These are phyloP conservation scores for Pleomassaria siparia DNA, from an alignment of 2,329 filamentous ascomycete genomes.

Conservation along the genomic window DNA sequence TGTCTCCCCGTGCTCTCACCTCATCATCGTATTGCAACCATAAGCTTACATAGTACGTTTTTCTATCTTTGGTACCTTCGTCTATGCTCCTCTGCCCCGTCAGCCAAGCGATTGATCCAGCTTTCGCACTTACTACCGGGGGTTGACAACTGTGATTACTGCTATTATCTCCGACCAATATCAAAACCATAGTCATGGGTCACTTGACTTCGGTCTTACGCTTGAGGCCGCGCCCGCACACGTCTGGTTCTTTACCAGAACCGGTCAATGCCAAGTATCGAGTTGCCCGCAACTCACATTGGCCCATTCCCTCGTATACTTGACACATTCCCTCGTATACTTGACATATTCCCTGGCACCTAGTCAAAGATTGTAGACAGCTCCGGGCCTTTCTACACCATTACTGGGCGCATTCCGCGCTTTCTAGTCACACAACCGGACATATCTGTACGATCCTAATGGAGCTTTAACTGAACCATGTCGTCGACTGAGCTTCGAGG, in stretches of 20 bases:
- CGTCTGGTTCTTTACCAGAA: not conserved
- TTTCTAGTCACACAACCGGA: not conserved
- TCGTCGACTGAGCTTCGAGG: constrained; percentile 5
- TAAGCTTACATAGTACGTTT: not conserved
- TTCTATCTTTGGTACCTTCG: not conserved
- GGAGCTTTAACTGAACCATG: not conserved
- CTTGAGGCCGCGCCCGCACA: not conserved
- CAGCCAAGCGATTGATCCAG: not conserved
- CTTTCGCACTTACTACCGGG: not conserved
- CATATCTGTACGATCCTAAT: not conserved
- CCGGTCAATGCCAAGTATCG: not conserved
- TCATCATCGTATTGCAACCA: not conserved
- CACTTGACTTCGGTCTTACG: not conserved
- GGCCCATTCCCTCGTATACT: too few species aligned
- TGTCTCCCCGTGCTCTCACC: too few species aligned
- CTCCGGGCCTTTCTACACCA: not conserved
- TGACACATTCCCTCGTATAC: not conserved
- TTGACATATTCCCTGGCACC: not conserved
- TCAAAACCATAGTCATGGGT: not conserved
- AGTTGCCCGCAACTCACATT: too few species aligned
- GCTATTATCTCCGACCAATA: not conserved
- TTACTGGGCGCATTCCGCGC: not conserved
- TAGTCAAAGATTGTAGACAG: not conserved
- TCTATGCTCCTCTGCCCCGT: not conserved
- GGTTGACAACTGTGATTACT: not conserved